Conservation (phyloP, 2,329 filamentous ascomycete species). For the Fusarium palustre region DNA sequence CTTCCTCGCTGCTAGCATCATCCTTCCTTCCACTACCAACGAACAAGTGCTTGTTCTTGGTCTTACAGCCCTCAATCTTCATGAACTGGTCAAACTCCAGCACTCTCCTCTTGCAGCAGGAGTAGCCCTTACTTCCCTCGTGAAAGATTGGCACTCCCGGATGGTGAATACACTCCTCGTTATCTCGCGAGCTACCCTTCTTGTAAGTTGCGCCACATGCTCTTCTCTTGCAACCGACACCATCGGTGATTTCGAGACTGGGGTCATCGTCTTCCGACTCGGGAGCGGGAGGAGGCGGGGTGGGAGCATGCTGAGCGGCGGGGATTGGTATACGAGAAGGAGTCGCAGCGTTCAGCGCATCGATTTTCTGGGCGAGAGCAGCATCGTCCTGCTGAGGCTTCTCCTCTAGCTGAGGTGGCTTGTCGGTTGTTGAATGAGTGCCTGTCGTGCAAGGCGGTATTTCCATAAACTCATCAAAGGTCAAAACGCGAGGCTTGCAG, state of each 20-base stretch:
- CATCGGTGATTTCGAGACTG: conserved; percentile 76
- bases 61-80: conserved; percentile 91
- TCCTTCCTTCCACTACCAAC: conserved; percentile 80
- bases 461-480: conserved; percentile 96
- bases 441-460: conserved; percentile 94
- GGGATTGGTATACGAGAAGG: conserved; percentile 56
- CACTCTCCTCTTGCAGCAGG: conserved; percentile 94
- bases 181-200: conserved; percentile 69
- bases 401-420: conserved; percentile 71
- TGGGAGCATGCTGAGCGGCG: conserved; percentile 60
- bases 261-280: conserved; percentile 92
- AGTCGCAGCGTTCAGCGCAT: conserved; percentile 64
- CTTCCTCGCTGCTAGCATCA: conserved; percentile 71
- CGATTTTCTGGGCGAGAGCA: conserved; percentile 59
- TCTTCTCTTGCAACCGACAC: conserved; percentile 80
- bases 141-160: conserved; percentile 94
- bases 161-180: conserved; percentile 87
- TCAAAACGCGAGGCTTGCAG: conserved; percentile 96
- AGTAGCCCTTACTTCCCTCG: conserved; percentile 97
- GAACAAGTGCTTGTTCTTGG: conserved; percentile 85
- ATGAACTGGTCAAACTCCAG: conserved; percentile 98
- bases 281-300: conserved; percentile 70
- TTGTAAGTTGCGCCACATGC: conserved; percentile 77
- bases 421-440: conserved; percentile 89
- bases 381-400: conserved; percentile 60